A percentile compares a stretch with the other conserved stretches of the same genome.
phyloP scores from a whole-genome alignment of 768 basidiomycete species.

The Phaeotremella fagi region DNA sequence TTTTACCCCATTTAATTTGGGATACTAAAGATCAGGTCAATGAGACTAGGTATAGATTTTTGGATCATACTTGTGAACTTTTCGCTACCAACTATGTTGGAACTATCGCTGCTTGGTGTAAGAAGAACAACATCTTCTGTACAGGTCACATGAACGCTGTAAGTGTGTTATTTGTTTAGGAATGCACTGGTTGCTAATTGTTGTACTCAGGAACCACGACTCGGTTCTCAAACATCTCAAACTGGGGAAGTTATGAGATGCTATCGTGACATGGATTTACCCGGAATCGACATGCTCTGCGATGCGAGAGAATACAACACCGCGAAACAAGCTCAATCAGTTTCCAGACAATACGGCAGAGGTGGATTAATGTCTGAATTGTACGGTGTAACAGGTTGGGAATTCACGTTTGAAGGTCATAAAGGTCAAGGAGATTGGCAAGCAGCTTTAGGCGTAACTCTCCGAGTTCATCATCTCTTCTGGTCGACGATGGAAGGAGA shows the following conservation, averaged over 20 bases:
- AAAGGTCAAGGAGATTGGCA: conserved; percentile 41
- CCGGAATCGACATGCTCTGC: conserved; percentile 36
- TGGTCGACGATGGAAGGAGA: conserved; percentile 32
- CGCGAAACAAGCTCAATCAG: conserved; percentile 30
- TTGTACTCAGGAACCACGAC: conserved; percentile 16
- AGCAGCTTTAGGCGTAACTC: conserved; percentile 32
- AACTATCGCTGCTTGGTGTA: conserved; percentile 26
- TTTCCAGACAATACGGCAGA: conserved; percentile 26
- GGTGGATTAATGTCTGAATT: conserved; percentile 26
- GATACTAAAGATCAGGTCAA: conserved; percentile 17
- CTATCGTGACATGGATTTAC: conserved; percentile 34
- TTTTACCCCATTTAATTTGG: conserved; percentile 28
- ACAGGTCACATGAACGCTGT: conserved; percentile 28
- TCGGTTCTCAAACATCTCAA: conserved; percentile 21
- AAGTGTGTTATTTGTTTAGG: neutral
- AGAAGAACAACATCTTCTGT: conserved; percentile 11
- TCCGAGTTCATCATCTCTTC: conserved; percentile 30
- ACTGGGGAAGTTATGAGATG: conserved; percentile 32
- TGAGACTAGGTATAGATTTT: conserved; percentile 18
- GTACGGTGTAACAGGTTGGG: conserved; percentile 33
- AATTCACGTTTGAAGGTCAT: conserved; percentile 32
- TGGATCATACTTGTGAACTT: conserved; percentile 26
- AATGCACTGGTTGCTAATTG: neutral
- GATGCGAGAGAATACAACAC: conserved; percentile 31
- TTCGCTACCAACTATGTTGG: conserved; percentile 23